phyloP scores from a whole-genome alignment of 495 filamentous ascomycete genomes.

The Penicillium turbatum region DNA sequence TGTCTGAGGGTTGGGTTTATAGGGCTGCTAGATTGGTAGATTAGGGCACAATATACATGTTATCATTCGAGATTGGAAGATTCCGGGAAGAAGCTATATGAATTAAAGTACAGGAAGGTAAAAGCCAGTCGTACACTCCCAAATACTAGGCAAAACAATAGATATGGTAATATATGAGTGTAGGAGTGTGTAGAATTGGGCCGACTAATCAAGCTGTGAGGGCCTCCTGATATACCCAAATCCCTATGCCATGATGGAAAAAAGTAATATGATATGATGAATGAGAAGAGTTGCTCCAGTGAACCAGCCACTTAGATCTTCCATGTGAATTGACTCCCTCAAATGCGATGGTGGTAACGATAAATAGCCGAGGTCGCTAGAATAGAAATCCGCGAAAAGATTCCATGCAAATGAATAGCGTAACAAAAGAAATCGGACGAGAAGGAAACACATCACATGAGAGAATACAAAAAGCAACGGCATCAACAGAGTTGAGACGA shows the following conservation, averaged over 20 bases:
- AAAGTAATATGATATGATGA: constrained; percentile 7
- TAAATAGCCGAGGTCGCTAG: constrained; percentile 12
- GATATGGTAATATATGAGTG: too few species aligned
- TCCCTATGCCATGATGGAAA: constrained; percentile 4
- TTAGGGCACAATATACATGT: too few species aligned
- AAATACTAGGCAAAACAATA: too few species aligned
- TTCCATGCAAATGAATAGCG: constrained; percentile 9
- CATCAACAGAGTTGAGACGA: background rate
- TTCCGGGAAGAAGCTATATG: too few species aligned
- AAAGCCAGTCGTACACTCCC: too few species aligned
- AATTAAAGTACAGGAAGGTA: too few species aligned
- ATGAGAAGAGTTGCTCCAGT: constrained; percentile 16
- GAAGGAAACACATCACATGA: background rate
- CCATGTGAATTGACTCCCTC: constrained; percentile 25
- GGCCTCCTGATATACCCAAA: constrained; percentile 3
- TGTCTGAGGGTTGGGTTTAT: too few species aligned
- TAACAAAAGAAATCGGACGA: constrained; percentile 7
- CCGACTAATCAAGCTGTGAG: constrained; percentile 9
- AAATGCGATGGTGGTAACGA: constrained; percentile 21
- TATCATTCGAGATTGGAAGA: too few species aligned
- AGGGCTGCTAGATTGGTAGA: too few species aligned
- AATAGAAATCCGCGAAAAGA: constrained; percentile 9
- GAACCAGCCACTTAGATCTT: constrained; percentile 27
- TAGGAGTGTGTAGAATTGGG: constrained; percentile 1
- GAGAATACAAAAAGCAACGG: background rate